Base-by-base conservation (phyloP, 495 filamentous ascomycete species). In the Chaetomium cochliodes region DNA sequence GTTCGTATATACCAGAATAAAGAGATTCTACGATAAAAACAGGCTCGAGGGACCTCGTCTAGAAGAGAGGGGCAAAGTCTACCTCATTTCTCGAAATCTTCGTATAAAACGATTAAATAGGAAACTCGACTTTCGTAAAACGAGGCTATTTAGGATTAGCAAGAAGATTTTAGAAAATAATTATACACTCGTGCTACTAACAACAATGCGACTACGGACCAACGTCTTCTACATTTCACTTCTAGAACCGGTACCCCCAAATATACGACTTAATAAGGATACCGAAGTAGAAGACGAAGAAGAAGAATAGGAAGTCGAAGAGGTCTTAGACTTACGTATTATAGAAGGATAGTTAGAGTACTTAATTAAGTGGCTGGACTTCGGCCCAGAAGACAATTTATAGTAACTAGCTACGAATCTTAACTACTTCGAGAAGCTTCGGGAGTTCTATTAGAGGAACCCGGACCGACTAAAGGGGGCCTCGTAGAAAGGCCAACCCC, bases 361-460 rank as follows among this genome's bases (percentile, higher is more conserved):
- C 13, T n/a, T 55, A n/a, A 20, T 55, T 22, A 55, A 55, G 13
- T 55, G 12, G 52, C 12, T 55, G 26, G 26, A 55, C 39, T 55
- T 55, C 16, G 13, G 26, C 4, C 26, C n/a, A n/a, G 26, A n/a
- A n/a, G n/a, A n/a, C n/a, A n/a, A n/a, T n/a, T n/a, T n/a, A n/a
- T n/a, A n/a, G n/a, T n/a, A n/a, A 37, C 52, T 20, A 55, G 52
- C 52, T 55, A 55, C 52, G n/a, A 55, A 55, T n/a, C 52, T 55
- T 11, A 2, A 57, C 33, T 57, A 12, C n/a, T 23, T 11, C 28
- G 12, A 52, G 49, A 52, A 52, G 15, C 7, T 52, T 9, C 1
- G 1, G 12, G 4, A 52, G 22, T 52, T 52, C 23, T n/a, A 52
- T 23, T 23, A 15, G 22, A 28, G 22, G 49, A 46, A n/a, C 12